phyloP scores from a whole-genome alignment of 805 yeast genomes.

The Nakazawaea wyomingensis region DNA sequence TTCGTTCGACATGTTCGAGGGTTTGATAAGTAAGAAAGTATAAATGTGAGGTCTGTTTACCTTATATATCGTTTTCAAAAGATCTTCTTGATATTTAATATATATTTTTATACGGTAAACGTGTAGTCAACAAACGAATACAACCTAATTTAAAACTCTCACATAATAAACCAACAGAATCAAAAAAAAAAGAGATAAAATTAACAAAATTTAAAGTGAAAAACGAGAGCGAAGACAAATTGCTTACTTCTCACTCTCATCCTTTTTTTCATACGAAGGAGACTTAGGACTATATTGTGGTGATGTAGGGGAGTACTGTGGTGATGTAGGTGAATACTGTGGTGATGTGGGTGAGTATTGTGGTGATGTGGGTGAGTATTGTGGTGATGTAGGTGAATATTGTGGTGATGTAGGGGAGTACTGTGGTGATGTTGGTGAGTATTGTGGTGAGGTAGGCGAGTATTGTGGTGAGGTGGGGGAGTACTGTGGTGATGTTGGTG shows the following conservation, averaged over 20 bases:
- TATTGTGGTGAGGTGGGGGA: slow-evolving; percentile 66
- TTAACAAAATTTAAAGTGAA: not conserved
- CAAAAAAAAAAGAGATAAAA: not conserved
- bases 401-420: slow-evolving; percentile 72
- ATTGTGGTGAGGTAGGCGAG: slow-evolving; percentile 57
- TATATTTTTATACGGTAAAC: not conserved
- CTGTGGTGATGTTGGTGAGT: slow-evolving; percentile 47
- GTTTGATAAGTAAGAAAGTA: slow-evolving; percentile 65
- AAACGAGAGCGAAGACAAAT: not conserved
- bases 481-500: slow-evolving; percentile 59
- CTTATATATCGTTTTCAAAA: too few relatives aligned
- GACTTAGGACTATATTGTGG: slow-evolving; percentile 40
- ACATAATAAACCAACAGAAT: not conserved
- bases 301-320: slow-evolving; percentile 43
- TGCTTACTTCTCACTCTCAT: slow-evolving; percentile 10
- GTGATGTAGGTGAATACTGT: slow-evolving; percentile 40
- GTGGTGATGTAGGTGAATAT: slow-evolving; percentile 62
- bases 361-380: slow-evolving; percentile 52
- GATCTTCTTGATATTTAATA: too few relatives aligned
- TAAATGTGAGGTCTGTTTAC: slow-evolving; percentile 7
- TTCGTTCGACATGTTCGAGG: slow-evolving; percentile 91
- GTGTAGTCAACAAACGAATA: slow-evolving; percentile 2
- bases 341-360: slow-evolving; percentile 45
- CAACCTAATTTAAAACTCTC: not conserved
- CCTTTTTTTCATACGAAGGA: slow-evolving; percentile 24